Base-by-base conservation (phyloP, 1,284 basidiomycete genomes). In the Rhodotorula sp. region DNA sequence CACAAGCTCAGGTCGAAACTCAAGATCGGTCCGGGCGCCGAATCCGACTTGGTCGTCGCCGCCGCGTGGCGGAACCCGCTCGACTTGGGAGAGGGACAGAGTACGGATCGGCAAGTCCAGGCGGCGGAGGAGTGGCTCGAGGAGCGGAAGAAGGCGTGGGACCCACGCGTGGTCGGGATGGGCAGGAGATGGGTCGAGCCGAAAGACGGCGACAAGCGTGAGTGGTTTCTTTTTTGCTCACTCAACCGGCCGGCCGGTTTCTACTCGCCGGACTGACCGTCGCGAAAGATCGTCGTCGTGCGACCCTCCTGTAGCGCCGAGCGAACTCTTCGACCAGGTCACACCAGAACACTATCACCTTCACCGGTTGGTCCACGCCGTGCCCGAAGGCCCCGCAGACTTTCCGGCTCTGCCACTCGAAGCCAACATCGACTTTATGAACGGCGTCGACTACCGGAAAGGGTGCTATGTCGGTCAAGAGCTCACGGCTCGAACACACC, bases 391-490 rank as follows among this genome's bases (percentile, higher is more conserved):
- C 4, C 83, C 84, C 3, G 80, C 82, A 0, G 96, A 99, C 78
- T 90, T 98, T 76, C 86, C 89, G 4, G 88, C 91, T 0, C 88
- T 98, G 70, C 97, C 97, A 3, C 90, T 97, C 83, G 96, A 99
- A 76, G 93, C 90, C 31, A 94, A 94, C 80, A 83, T 98, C 77
- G 96, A 99, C 81, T 84, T 91, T 64, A 97, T 97, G 90, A 91
- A 92, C 70, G 96, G 89, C 79, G 94, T 99, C 78, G 94, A 98
- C 82, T 97, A 97, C 81, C 86, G 91, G 62, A 99, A 99, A 83
- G 97, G 97, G 10, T 99, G 97, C 81, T 99, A 98, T 80, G 89
- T 99, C 3, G 97, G 97, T 5, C 97, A 99, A 84, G 97, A 99
- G 79, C 84, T 99, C 56, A 98, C 96, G 0, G 95, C 97, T 3